phyloP scores from a whole-genome alignment of 345 rosid species.

The Psidium friedrichsthalianum region DNA sequence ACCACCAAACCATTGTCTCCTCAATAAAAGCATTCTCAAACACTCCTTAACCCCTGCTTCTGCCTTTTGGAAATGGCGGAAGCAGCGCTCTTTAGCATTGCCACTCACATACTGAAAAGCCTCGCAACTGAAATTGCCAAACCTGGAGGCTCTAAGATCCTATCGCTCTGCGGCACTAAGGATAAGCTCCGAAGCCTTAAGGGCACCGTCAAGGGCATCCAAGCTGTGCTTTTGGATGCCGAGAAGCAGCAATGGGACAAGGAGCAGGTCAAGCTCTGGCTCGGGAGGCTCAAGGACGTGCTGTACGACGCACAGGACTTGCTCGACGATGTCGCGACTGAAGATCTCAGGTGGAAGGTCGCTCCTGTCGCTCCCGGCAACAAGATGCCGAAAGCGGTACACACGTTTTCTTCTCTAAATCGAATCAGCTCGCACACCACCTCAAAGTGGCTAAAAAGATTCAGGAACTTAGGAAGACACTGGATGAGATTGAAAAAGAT shows the following conservation, averaged over 20 bases:
- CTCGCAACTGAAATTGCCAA: not conserved
- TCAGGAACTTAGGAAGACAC: not conserved
- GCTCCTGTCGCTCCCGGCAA: not conserved
- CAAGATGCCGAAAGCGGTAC: not conserved
- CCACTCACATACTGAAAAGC: not conserved
- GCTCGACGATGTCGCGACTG: not conserved
- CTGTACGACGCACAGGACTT: not conserved
- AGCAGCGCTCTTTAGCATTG: accelerated
- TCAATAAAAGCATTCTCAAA: not conserved
- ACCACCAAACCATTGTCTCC: not conserved
- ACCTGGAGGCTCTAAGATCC: not conserved
- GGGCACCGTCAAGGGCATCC: not conserved
- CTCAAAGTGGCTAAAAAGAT: not conserved
- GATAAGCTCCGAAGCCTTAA: accelerated
- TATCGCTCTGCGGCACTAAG: accelerated
- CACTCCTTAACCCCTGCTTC: not conserved
- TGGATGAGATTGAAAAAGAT: accelerated
- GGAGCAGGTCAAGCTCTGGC: not conserved
- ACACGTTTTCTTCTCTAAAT: not conserved
- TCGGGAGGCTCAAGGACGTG: not conserved
- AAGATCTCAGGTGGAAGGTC: not conserved
- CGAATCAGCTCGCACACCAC: not conserved
- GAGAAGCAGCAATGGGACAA: not conserved
- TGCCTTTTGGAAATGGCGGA: not conserved
- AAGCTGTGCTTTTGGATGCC: not conserved